Conservation (phyloP, 2,329 filamentous ascomycete genomes). For the Fusarium albidum region DNA sequence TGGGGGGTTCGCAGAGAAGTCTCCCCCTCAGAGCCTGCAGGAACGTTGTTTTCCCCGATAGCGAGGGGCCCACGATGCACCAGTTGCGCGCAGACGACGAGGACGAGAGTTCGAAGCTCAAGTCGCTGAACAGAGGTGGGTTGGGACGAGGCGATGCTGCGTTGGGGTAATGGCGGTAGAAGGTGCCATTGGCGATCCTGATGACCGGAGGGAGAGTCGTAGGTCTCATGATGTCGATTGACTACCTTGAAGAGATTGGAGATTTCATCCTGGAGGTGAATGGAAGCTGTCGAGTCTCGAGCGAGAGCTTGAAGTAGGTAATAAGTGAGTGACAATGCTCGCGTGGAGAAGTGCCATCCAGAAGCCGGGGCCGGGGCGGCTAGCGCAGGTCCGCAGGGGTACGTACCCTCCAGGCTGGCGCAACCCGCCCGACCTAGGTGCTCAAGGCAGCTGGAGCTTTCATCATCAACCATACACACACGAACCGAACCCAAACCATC, state of each 20-base stretch:
- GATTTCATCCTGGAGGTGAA: conserved; percentile 17
- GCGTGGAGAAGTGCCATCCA: conserved; percentile 5
- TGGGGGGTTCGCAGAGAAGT: conserved; percentile 78
- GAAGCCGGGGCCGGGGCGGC: not conserved
- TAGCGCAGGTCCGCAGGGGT: conserved; percentile 13
- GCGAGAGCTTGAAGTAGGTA: conserved; percentile 34
- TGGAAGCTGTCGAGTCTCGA: conserved; percentile 5
- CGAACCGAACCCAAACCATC: not conserved
- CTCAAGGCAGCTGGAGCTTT: conserved; percentile 34
- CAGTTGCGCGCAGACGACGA: conserved; percentile 69
- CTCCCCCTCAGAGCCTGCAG: conserved; percentile 80
- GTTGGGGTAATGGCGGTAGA: conserved; percentile 79
- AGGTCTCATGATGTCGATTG: conserved; percentile 48
- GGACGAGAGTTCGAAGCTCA: conserved; percentile 76
- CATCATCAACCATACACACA: conserved; percentile 30
- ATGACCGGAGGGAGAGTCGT: conserved; percentile 66
- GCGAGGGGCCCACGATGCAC: conserved; percentile 84
- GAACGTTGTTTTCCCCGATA: conserved; percentile 82
- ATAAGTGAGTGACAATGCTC: conserved; percentile 27
- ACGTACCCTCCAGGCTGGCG: conserved; percentile 33
- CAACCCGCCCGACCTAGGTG: conserved; percentile 18
- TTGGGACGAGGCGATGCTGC: conserved; percentile 62
- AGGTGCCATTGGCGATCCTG: conserved; percentile 79
- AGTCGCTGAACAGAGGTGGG: conserved; percentile 74
- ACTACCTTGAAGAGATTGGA: not conserved